Evolutionary conservation across 495 filamentous ascomycete species (phyloP), one percentile per base, ranked within the genome.

Genomic region (Penicillium dipodomyicola): DNA sequence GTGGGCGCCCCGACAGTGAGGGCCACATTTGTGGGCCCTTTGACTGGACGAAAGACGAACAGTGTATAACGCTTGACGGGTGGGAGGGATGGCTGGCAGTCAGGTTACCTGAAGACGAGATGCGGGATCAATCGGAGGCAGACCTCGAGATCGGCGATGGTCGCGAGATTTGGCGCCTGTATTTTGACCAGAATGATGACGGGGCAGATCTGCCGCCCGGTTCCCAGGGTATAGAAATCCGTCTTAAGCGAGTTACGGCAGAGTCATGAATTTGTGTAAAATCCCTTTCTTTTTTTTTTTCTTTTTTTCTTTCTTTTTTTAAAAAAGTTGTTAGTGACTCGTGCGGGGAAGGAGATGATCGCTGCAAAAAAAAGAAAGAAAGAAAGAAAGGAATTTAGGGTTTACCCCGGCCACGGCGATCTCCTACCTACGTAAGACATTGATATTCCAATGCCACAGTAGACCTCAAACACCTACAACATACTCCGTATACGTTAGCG

Each of bases 21-120:
- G 68, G 58, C 33, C 61, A 70, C 30, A 22, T 65, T 4, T 60
- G 61, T 61, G 68, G 68, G n/a, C 68, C 65, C 41, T 70, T 66
- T 32, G 65, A 68, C 32, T 65, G 64, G 61, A 65, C 68, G 3
- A 59, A 63, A 39, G 66, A 69, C 22, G 64, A 67, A 32, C 58
- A 60, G 22, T 63, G 53, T 42, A 37, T 69, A 20, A 67, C 56
- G 27, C 56, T 67, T n/a, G 59, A 69, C 19, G 67, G 61, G 29
- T 65, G 56, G 58, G 51, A 65, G 51, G 58, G 65, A 33, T 71
- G 62, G 62, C 20, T 66, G 52, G 67, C 64, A 2, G 62, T 71
- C 5, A 63, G 59, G 25, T 37, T 70, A 29, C 47, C 59, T 22
- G 56, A 63, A 25, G 61, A 59, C 51, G 58, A 62, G 8, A 40